Evolutionary conservation across 371 early-diverging fungal genomes (phyloP).

Genomic region (Syncephalastrum racemosum): DNA sequence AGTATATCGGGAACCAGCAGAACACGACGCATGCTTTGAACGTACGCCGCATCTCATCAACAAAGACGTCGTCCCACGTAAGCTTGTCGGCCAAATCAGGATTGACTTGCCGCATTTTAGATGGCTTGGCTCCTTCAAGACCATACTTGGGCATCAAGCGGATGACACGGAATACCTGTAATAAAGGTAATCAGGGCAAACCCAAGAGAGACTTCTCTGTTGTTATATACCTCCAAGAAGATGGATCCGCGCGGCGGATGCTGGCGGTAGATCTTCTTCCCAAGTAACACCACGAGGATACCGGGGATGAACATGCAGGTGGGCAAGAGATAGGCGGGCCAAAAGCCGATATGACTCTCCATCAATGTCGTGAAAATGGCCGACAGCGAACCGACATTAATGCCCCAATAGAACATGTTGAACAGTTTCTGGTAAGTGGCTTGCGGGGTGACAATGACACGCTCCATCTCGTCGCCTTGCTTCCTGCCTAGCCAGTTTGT

Average conservation of each 20-base stretch:
- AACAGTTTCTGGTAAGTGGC: slow-evolving; percentile 52
- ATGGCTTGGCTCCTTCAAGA: slow-evolving; percentile 41
- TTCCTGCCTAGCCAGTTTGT: slow-evolving; percentile 14
- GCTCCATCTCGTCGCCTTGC: slow-evolving; percentile 10
- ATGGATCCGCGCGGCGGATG: slow-evolving; percentile 54
- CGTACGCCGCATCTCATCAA: slow-evolving; percentile 61
- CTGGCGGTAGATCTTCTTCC: slow-evolving; percentile 52
- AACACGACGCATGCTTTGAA: slow-evolving; percentile 70
- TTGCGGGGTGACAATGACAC: slow-evolving; percentile 51
- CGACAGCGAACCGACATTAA: slow-evolving; percentile 66
- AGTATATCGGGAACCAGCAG: slow-evolving; percentile 68
- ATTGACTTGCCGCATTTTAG: slow-evolving; percentile 13
- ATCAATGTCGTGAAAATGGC: slow-evolving; percentile 59
- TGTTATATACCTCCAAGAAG: slow-evolving; percentile 26
- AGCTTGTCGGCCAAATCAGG: slow-evolving; percentile 24
- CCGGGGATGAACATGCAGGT: slow-evolving; percentile 62
- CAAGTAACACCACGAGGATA: slow-evolving; percentile 52
- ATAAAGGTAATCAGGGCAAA: too few relatives aligned
- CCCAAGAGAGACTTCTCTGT: too few relatives aligned
- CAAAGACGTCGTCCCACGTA: slow-evolving; percentile 69
- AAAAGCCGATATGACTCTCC: slow-evolving; percentile 51
- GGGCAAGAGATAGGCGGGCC: slow-evolving; percentile 64
- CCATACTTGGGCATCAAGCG: slow-evolving; percentile 26
- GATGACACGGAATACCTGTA: slow-evolving; percentile 7
- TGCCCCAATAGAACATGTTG: slow-evolving; percentile 55